Percentiles rank a stretch among this genome's conserved stretches.
These are phyloP conservation scores for Aspergillus chevalieri DNA, from an alignment of 2,329 filamentous ascomycete genomes.

Conservation along the genomic window DNA sequence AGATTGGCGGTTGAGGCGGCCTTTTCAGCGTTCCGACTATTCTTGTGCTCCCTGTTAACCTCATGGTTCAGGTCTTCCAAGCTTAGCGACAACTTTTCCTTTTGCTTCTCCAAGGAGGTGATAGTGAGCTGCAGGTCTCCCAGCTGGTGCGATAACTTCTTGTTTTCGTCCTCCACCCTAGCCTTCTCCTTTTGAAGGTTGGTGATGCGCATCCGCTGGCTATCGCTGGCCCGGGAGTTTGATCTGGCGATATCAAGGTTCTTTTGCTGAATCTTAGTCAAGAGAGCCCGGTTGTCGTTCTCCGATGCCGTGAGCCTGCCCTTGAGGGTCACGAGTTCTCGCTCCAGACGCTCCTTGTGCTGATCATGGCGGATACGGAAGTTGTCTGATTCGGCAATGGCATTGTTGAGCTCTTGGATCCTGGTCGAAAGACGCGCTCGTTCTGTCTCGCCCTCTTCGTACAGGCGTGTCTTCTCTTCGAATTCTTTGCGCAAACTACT, in stretches of 20 bases:
- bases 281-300: constrained; percentile 88
- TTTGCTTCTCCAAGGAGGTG: constrained; percentile 82
- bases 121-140: constrained; percentile 78
- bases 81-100: constrained; percentile 82
- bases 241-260: constrained; percentile 92
- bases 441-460: constrained; percentile 74
- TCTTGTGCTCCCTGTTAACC: constrained; percentile 81
- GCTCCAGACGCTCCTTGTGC: constrained; percentile 85
- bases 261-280: constrained; percentile 97
- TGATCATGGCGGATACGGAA: constrained; percentile 89
- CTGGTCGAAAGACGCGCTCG: constrained; percentile 69
- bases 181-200: constrained; percentile 77
- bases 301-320: constrained; percentile 85
- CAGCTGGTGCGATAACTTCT: constrained; percentile 73
- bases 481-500: constrained; percentile 71
- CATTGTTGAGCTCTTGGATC: constrained; percentile 77
- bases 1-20: constrained; percentile 70
- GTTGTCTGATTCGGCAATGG: constrained; percentile 81
- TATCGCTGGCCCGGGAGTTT: constrained; percentile 77
- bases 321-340: constrained; percentile 85
- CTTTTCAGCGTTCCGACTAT: constrained; percentile 84
- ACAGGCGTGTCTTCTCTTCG: constrained; percentile 67
- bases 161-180: constrained; percentile 75
- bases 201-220: constrained; percentile 67
- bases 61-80: constrained; percentile 92